Base-by-base conservation (phyloP, 345 rosid species). In the Alliaria petiolata region DNA sequence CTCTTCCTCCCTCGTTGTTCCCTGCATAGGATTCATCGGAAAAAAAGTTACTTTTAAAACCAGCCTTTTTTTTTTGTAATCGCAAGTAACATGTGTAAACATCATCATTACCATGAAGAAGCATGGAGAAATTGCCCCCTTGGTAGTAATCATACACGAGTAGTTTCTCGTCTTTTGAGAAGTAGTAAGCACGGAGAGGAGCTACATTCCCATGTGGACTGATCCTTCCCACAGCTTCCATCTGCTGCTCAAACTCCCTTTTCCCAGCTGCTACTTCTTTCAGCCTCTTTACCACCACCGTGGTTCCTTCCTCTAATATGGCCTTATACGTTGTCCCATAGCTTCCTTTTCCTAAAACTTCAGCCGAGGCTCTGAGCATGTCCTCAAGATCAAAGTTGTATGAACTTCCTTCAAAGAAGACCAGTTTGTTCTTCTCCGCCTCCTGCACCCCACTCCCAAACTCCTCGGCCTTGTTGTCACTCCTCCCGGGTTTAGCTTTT, bases 371-470 rank as follows among this genome's bases (percentile, higher is more conserved):
- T 82, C 95, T 85, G 36, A 95, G 78, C 69, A 95, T 71, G 76
- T 95, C 97, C 74, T 91, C 97, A 3, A 95, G 91, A 75, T 95
- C 97, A 38, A 91, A 95, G 51, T 78, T 88, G 70, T 82, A 82
- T 0, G 91, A 85, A 69, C 86, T 83, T 10, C 96, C 99, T 78
- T 85, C 93, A 57, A 89, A 91, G 87, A 91, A 95, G 38, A 91
- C 93, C 83, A 95, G 72, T 87, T 88, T 88, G 89, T 95, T 91
- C 83, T 91, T 95, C 89, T 95, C 99, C 3, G 91, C 86, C 39
- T 89, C 96, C 74, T 89, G 97, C 61, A 89, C 92, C 15, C 97
- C 96, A 75, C 99, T 95, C 15, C 97, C 93, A 42, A 91, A 95
- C 64, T 88, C 96, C 69, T 91, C 96, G 0, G 92, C 84, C 67